phyloP scores from a whole-genome alignment of 2,329 filamentous ascomycete species.

The Stenocarpella maydis region DNA sequence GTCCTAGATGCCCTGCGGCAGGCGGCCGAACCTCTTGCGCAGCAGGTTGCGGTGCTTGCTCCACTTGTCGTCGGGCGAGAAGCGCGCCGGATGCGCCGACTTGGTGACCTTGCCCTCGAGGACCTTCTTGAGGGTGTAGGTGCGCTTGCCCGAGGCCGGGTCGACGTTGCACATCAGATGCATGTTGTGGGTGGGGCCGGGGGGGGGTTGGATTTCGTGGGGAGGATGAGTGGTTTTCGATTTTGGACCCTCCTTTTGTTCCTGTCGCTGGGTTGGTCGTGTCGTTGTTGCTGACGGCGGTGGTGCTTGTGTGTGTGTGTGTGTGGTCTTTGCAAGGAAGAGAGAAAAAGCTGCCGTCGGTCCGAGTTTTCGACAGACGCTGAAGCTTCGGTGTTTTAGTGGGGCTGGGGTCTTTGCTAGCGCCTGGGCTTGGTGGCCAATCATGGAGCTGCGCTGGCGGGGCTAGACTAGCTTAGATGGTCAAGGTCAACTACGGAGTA shows the following conservation, averaged over 20 bases:
- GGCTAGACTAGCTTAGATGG: not conserved
- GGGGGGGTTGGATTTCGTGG: not conserved
- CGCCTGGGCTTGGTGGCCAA: not conserved
- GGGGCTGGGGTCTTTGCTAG: not conserved
- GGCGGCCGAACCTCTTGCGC: constrained; percentile 90
- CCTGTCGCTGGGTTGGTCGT: too few species aligned
- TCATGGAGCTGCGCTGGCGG: not conserved
- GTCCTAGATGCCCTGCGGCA: constrained; percentile 81
- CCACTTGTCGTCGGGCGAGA: constrained; percentile 99
- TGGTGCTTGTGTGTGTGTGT: not conserved
- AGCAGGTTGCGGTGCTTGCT: constrained; percentile 94
- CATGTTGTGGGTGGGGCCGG: constrained; percentile 51
- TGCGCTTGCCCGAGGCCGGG: constrained; percentile 76
- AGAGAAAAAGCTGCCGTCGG: not conserved
- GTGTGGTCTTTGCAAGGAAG: not conserved
- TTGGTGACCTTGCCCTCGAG: constrained; percentile 86
- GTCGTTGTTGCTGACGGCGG: not conserved
- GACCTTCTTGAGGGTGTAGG: constrained; percentile 96
- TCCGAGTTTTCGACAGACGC: constrained; percentile 28
- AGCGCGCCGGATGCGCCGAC: constrained; percentile 93
- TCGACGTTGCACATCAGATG: constrained; percentile 86
- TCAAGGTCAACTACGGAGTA: not conserved
- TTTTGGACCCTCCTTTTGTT: too few species aligned
- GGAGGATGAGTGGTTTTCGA: not conserved
- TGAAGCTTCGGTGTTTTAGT: not conserved